Base-by-base conservation (phyloP, 1,284 basidiomycete species). In the Moniliophthora roreri region DNA sequence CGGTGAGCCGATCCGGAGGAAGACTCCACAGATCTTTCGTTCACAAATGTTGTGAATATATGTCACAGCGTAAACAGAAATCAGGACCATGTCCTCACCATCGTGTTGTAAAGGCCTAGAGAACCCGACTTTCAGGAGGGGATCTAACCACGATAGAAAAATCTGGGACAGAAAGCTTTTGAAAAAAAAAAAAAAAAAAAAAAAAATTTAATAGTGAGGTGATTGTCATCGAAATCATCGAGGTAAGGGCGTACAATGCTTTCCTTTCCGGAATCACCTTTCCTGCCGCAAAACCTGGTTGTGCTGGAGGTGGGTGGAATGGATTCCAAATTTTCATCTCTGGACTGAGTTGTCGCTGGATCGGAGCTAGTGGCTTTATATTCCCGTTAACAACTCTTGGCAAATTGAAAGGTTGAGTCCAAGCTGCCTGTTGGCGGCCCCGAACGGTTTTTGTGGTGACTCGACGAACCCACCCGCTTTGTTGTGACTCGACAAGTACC, bases 41-140 rank as follows among this genome's bases (percentile, higher is more conserved):
- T 7, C 26, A 8, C 4, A 28, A 7, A 46, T 46, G 39, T 40
- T 3, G 9, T 3, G 16, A 8, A 16, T 35, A 18, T 8, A 18
- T 20, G 37, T 16, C 18, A 16, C 13, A 7, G 40, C 15, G 41
- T 21, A 51, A 34, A 28, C 37, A 16, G 13, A n/a, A 36, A 32
- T 4, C 15, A 24, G 16, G 4, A 28, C 21, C 18, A 11, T 28
- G 13, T 5, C 46, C 63, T 2, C 36, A 74, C 75, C 75, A 48
- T 75, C 68, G 59, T 72, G 69, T 61, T 75, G 58, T 10, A 77
- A 52, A 8, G 75, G 75, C 36, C 75, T 62, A 6, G 73, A 68
- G 55, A 70, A 77, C 21, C 75, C 75, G 10, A 75, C 72, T 26
- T 62, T 55, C 1, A 77, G 58, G 36, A 77, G 67, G 2, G 74